Evolutionary conservation across 495 filamentous ascomycete species (phyloP).

Genomic region (Tuber magnatum): DNA sequence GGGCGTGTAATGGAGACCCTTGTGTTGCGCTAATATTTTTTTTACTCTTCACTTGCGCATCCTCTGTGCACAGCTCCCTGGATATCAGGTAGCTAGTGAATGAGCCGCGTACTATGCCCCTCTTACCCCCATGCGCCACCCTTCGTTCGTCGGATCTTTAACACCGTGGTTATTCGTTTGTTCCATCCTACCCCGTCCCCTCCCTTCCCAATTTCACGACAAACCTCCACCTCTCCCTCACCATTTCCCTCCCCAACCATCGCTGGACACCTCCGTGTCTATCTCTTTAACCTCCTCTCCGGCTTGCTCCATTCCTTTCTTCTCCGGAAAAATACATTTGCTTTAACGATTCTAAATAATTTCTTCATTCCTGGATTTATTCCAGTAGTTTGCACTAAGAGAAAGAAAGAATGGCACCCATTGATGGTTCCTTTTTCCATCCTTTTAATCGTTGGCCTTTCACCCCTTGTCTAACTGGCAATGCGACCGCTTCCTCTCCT

Average conservation of each 20-base stretch:
- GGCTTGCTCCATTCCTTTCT: not conserved
- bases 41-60: conserved; percentile 5
- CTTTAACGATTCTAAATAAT: not conserved
- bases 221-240: not conserved
- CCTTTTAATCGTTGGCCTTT: conserved; percentile 39
- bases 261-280: not conserved
- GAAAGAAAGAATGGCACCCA: conserved; percentile 25
- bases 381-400: not conserved
- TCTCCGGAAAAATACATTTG: not conserved
- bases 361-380: not conserved
- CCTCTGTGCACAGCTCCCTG: not conserved
- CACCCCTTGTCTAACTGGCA: conserved; percentile 26
- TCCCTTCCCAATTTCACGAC: not conserved
- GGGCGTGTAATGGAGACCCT: conserved; percentile 10
- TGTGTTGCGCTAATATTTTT: not conserved
- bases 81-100: not conserved
- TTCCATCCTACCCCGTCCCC: not conserved
- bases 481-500: conserved; percentile 18
- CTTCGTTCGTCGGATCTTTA: too few species aligned
- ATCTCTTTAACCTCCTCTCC: not conserved
- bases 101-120: conserved; percentile 8
- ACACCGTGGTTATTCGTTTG: not conserved
- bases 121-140: not conserved
- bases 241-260: not conserved
- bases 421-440: conserved; percentile 30